phyloP scores from a whole-genome alignment of 345 rosid species.

The Toxicodendron radicans region DNA sequence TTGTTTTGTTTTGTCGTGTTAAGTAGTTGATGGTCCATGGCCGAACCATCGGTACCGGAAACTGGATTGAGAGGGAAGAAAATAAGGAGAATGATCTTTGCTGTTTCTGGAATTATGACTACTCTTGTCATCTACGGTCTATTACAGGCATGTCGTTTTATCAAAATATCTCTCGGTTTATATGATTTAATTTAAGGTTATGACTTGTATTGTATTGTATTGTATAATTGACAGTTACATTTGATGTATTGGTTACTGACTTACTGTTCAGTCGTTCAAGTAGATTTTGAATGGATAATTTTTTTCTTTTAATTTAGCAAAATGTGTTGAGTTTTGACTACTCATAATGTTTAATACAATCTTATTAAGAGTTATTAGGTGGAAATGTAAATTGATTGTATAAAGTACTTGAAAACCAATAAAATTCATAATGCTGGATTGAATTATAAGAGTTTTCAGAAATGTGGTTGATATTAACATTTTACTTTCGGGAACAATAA shows the following conservation, averaged over 20 bases:
- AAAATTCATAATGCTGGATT: neutral
- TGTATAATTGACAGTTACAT: no score
- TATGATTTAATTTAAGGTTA: neutral
- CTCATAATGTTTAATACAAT: no score
- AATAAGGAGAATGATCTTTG: constrained; percentile 73
- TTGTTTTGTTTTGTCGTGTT: neutral
- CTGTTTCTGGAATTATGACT: constrained; percentile 82
- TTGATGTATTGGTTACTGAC: neutral
- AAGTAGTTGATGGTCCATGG: constrained; percentile 59
- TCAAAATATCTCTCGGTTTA: neutral
- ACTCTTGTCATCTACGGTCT: constrained; percentile 94
- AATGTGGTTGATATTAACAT: neutral
- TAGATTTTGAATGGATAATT: neutral
- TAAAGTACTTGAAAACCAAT: neutral
- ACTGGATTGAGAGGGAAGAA: constrained; percentile 48
- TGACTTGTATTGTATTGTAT: no score
- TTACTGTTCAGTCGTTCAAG: neutral
- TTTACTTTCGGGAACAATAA: neutral
- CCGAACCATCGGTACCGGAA: constrained; percentile 44
- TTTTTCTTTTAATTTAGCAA: neutral
- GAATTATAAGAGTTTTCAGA: neutral
- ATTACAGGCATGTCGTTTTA: constrained; percentile 54
- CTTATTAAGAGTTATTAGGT: neutral
- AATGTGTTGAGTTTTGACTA: no score
- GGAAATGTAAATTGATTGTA: neutral